These are phyloP conservation scores for Zygoascus hellenicus DNA, from an alignment of 1,139 yeast species.

Conservation along the genomic window DNA sequence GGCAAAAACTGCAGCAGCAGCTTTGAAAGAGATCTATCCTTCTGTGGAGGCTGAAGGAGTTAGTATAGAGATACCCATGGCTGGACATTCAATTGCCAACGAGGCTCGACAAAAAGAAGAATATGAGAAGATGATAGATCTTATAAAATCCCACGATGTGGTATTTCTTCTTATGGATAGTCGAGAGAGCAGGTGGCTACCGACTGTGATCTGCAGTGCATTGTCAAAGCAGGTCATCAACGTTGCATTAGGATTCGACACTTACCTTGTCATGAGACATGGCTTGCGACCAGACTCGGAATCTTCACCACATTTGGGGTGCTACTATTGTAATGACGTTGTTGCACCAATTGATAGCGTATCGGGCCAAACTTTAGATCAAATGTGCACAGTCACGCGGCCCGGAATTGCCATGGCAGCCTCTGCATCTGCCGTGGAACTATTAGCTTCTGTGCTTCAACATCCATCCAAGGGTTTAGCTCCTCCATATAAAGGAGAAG, in stretches of 20 bases:
- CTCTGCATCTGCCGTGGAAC: constrained; percentile 78
- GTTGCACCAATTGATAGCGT: constrained; percentile 88
- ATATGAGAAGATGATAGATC: constrained; percentile 45
- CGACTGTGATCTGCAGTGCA: constrained; percentile 71
- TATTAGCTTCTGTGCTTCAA: constrained; percentile 70
- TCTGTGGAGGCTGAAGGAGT: constrained; percentile 60
- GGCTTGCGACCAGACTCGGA: constrained; percentile 42
- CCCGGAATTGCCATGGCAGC: constrained; percentile 94
- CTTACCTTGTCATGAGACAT: constrained; percentile 89
- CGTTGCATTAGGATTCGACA: constrained; percentile 93
- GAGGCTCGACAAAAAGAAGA: constrained; percentile 46
- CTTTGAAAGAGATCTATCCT: constrained; percentile 71
- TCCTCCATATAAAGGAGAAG: constrained; percentile 30
- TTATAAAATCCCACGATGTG: constrained; percentile 68
- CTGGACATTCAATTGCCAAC: constrained; percentile 75
- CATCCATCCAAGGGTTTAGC: constrained; percentile 51
- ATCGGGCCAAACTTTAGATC: constrained; percentile 82
- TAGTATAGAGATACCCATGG: constrained; percentile 82
- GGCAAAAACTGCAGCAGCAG: constrained; percentile 70
- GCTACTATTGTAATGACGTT: constrained; percentile 93
- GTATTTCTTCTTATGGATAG: constrained; percentile 85
- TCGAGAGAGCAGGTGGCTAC: constrained; percentile 93
- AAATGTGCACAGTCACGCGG: constrained; percentile 96
- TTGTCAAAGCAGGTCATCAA: constrained; percentile 69
- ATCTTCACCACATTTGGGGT: constrained; percentile 53